Percentiles rank a stretch among this genome's conserved stretches.
These are phyloP conservation scores for Phytopythium kandeliae DNA, from an alignment of 352 stramenopile species.

Conservation along the genomic window DNA sequence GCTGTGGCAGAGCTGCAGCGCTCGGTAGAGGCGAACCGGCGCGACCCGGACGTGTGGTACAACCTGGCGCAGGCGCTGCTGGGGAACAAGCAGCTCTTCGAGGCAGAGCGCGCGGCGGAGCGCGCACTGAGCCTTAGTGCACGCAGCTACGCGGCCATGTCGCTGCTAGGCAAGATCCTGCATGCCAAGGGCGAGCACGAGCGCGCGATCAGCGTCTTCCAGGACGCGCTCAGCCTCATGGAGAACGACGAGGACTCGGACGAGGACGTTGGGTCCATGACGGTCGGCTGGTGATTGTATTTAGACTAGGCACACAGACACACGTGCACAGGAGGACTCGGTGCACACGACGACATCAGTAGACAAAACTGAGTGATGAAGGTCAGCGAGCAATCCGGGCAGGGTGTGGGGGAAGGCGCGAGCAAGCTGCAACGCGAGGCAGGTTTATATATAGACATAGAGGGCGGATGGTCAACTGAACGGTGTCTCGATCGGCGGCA, in stretches of 20 bases:
- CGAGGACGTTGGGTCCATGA: slow-evolving; percentile 74
- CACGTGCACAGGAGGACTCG: not conserved
- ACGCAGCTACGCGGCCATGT: slow-evolving; percentile 63
- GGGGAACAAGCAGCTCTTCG: slow-evolving; percentile 40
- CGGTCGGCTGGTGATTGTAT: slow-evolving; percentile 59
- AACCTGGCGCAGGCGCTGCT: slow-evolving; percentile 66
- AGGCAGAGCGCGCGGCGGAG: slow-evolving; percentile 62
- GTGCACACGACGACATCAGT: not conserved
- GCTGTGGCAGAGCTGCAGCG: slow-evolving; percentile 69
- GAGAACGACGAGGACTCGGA: slow-evolving; percentile 61
- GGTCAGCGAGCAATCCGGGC: no score
- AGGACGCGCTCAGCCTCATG: slow-evolving; percentile 67
- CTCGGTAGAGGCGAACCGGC: slow-evolving; percentile 55
- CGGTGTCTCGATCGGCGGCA: no score
- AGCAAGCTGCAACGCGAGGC: no score
- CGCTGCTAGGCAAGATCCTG: slow-evolving; percentile 79
- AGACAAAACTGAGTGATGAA: no score
- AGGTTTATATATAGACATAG: no score
- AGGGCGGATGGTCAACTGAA: no score
- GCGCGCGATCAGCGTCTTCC: slow-evolving; percentile 69
- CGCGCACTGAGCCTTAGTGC: slow-evolving; percentile 41
- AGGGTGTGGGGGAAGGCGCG: no score
- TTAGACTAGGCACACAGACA: slow-evolving; percentile 1
- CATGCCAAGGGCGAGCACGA: slow-evolving; percentile 77
- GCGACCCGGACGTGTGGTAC: slow-evolving; percentile 71